Evolutionary conservation across 2,329 filamentous ascomycete species (phyloP).

Genomic region (Gremmenia infestans): DNA sequence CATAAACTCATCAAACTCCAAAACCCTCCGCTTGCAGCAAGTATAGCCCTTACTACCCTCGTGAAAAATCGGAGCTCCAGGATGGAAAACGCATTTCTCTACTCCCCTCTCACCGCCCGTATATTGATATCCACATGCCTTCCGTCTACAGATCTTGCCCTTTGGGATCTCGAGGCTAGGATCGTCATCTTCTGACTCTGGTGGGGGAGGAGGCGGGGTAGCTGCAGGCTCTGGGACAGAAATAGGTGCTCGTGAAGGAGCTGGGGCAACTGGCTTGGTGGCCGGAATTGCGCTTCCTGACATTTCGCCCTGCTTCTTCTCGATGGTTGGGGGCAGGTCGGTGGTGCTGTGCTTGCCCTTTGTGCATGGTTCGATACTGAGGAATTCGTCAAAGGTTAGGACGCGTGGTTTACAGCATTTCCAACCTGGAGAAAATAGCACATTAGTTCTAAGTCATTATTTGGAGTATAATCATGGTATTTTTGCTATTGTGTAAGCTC

Average conservation of each 20-base stretch:
- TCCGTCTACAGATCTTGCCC: slow-evolving; percentile 71
- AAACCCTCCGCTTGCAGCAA: slow-evolving; percentile 89
- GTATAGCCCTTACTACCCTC: slow-evolving; percentile 97
- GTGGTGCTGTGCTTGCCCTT: slow-evolving; percentile 88
- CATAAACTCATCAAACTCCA: slow-evolving; percentile 98
- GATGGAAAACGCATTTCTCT: slow-evolving; percentile 83
- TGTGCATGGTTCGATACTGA: slow-evolving; percentile 86
- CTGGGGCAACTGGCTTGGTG: slow-evolving; percentile 50
- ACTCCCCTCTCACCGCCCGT: slow-evolving; percentile 54
- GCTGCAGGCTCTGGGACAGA: slow-evolving; percentile 39
- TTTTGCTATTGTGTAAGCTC: not conserved
- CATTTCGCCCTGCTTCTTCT: slow-evolving; percentile 48
- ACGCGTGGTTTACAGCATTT: slow-evolving; percentile 98
- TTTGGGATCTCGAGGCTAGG: slow-evolving; percentile 66
- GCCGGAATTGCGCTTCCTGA: slow-evolving; percentile 14
- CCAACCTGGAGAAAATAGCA: slow-evolving; percentile 61
- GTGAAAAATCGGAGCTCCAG: slow-evolving; percentile 88
- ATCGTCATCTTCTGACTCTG: slow-evolving; percentile 86
- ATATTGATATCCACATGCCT: slow-evolving; percentile 66
- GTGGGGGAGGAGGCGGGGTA: slow-evolving; percentile 53
- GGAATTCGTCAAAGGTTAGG: slow-evolving; percentile 97
- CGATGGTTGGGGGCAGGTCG: slow-evolving; percentile 60
- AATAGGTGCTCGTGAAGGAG: slow-evolving; percentile 37
- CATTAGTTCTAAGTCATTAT: not conserved
- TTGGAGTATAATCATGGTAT: not conserved